These are phyloP conservation scores for Cyamopsis tetragonoloba DNA, from an alignment of 306 rosid genomes.

Conservation along the genomic window DNA sequence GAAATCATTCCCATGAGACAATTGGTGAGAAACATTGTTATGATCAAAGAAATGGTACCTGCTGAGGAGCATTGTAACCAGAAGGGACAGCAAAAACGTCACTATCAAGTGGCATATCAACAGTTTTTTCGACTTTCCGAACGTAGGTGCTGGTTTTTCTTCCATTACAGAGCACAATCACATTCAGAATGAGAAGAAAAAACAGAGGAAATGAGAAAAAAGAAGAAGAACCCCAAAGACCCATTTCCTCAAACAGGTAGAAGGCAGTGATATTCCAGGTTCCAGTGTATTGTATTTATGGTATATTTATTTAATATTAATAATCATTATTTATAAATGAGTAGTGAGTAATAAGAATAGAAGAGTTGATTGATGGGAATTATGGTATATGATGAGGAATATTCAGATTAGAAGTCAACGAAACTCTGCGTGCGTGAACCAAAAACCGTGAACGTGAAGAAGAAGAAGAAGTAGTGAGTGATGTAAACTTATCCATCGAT, in stretches of 20 bases:
- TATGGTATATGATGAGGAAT: constrained; percentile 7
- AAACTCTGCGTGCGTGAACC: not conserved
- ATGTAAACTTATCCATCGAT: too few species aligned
- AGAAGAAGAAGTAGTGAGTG: too few species aligned
- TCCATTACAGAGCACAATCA: constrained; percentile 40
- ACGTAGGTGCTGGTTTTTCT: constrained; percentile 47
- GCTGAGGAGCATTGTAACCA: constrained; percentile 79
- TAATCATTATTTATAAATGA: too few species aligned
- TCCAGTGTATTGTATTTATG: too few species aligned
- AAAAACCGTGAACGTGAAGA: too few species aligned
- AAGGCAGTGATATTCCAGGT: constrained; percentile 9
- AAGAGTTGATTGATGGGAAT: too few species aligned
- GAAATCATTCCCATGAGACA: too few species aligned
- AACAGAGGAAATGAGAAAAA: constrained; percentile 10
- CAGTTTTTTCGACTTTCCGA: constrained; percentile 32
- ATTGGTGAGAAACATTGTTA: too few species aligned
- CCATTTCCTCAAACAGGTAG: constrained; percentile 29
- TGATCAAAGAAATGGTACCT: constrained; percentile 38
- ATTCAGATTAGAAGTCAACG: not conserved
- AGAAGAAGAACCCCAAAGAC: constrained; percentile 3
- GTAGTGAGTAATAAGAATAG: too few species aligned
- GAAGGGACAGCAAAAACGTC: constrained; percentile 61
- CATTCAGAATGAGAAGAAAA: constrained; percentile 23
- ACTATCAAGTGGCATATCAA: constrained; percentile 53
- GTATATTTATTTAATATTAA: too few species aligned